phyloP scores from a whole-genome alignment of 2,329 filamentous ascomycete genomes.

The Verticillium isaacii region DNA sequence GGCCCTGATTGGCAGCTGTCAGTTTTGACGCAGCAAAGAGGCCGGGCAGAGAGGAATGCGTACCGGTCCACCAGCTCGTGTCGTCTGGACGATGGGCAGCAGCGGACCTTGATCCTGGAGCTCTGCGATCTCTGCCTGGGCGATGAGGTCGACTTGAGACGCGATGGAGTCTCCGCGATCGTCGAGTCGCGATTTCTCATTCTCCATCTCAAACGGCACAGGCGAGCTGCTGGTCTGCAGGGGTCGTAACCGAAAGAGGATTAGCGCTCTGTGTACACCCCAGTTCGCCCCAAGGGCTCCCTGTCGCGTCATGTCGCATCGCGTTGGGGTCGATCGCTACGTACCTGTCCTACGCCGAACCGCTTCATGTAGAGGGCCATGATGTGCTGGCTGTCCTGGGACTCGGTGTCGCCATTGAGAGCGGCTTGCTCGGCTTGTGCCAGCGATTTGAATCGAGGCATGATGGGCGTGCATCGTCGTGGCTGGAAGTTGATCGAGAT shows the following conservation, averaged over 20 bases:
- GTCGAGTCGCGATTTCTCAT: background rate
- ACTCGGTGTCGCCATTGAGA: slow-evolving; percentile 26
- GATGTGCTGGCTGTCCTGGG: slow-evolving; percentile 40
- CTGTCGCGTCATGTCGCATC: slow-evolving; percentile 7
- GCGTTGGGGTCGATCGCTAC: slow-evolving; percentile 16
- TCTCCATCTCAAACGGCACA: background rate
- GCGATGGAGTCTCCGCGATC: background rate
- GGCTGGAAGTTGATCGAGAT: background rate
- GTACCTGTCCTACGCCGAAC: slow-evolving; percentile 33
- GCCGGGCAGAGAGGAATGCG: background rate
- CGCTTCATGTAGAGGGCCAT: slow-evolving; percentile 30
- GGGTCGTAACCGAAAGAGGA: background rate
- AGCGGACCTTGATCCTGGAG: background rate
- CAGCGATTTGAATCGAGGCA: slow-evolving; percentile 23
- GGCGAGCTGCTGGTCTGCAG: slow-evolving; percentile 12
- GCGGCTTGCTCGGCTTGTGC: slow-evolving; percentile 20
- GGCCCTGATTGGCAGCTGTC: background rate
- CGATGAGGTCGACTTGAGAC: background rate
- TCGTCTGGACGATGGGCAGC: background rate
- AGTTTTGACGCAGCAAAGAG: background rate
- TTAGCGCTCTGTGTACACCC: background rate
- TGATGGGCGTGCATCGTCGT: slow-evolving; percentile 10
- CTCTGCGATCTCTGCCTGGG: background rate
- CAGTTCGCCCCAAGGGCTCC: background rate
- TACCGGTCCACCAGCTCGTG: background rate